Percentiles rank a stretch among this genome's conserved stretches.
Conservation (phyloP, 2,329 filamentous ascomycete species). For the Claviceps digitariae region DNA sequence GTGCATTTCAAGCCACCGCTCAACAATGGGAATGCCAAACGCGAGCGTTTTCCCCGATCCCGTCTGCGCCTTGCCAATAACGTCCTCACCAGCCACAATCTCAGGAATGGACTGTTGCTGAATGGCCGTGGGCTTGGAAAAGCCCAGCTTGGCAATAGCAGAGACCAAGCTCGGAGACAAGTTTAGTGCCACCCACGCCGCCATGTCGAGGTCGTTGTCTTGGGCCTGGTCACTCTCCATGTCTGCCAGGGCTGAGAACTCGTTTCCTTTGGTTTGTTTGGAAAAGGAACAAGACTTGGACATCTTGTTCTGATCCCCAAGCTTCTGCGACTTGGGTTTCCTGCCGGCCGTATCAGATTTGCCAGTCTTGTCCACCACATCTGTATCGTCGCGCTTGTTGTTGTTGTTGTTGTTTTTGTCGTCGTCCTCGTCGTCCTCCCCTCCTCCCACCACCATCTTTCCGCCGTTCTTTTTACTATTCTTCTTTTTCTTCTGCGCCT, state of each 20-base stretch:
- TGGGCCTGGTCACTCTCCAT: constrained; percentile 40
- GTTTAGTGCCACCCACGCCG: constrained; percentile 62
- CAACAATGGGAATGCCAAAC: constrained; percentile 85
- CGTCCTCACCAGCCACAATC: constrained; percentile 71
- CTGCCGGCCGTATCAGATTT: background rate
- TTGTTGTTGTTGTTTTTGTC: constrained; percentile 2
- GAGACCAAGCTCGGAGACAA: constrained; percentile 60
- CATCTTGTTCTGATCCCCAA: constrained; percentile 21
- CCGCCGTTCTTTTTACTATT: background rate
- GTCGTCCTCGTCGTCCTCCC: constrained; percentile 6
- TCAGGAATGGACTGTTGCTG: constrained; percentile 70
- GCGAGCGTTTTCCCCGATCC: constrained; percentile 95
- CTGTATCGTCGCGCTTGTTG: constrained; percentile 11
- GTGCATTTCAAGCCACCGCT: constrained; percentile 54
- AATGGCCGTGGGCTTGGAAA: constrained; percentile 68
- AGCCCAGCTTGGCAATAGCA: constrained; percentile 66
- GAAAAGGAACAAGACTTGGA: constrained; percentile 25
- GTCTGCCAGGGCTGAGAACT: constrained; percentile 41
- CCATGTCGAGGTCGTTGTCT: constrained; percentile 52
- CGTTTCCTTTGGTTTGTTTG: constrained; percentile 23
- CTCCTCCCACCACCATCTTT: background rate
- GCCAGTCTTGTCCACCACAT: constrained; percentile 4
- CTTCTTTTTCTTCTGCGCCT: background rate
- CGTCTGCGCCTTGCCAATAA: constrained; percentile 91
- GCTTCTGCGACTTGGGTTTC: constrained; percentile 15